A percentile compares a stretch with the other conserved stretches of the same genome.
Conservation (phyloP, 768 basidiomycete species). For the Brasilioporus rufonigricans region DNA sequence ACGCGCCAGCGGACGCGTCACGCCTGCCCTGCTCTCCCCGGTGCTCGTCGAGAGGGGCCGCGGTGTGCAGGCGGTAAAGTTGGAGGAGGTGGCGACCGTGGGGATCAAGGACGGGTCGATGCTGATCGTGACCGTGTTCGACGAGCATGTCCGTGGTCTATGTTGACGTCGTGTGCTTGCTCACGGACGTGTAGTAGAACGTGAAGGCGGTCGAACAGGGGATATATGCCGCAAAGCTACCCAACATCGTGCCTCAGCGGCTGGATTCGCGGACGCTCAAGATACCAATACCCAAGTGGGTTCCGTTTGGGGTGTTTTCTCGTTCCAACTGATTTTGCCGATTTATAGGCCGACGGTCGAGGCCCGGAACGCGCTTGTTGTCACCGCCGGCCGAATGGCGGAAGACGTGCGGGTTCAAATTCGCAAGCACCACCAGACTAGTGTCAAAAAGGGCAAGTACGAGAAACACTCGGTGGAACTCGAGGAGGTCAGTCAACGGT, state of each 20-base stretch:
- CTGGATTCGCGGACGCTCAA: conserved; percentile 70
- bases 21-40: conserved; percentile 64
- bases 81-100: conserved; percentile 78
- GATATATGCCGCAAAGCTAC: conserved; percentile 68
- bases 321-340: neutral
- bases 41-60: conserved; percentile 56
- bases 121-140: conserved; percentile 72
- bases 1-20: conserved; percentile 74
- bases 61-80: conserved; percentile 36
- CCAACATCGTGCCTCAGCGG: conserved; percentile 69
- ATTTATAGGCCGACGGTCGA: conserved; percentile 66
- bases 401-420: no score
- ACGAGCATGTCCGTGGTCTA: conserved; percentile 60
- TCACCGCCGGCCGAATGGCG: conserved; percentile 57
- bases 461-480: conserved; percentile 66
- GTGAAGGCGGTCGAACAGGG: conserved; percentile 74
- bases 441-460: conserved; percentile 67
- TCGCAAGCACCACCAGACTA: no score
- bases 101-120: conserved; percentile 77
- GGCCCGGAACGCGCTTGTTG: conserved; percentile 51
- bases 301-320: neutral
- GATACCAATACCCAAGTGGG: conserved; percentile 78
- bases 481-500: conserved; percentile 46
- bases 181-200: conserved; percentile 48
- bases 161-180: conserved; percentile 1